Base-by-base conservation (phyloP, 495 filamentous ascomycete species). In the Rhypophila decipiens region DNA sequence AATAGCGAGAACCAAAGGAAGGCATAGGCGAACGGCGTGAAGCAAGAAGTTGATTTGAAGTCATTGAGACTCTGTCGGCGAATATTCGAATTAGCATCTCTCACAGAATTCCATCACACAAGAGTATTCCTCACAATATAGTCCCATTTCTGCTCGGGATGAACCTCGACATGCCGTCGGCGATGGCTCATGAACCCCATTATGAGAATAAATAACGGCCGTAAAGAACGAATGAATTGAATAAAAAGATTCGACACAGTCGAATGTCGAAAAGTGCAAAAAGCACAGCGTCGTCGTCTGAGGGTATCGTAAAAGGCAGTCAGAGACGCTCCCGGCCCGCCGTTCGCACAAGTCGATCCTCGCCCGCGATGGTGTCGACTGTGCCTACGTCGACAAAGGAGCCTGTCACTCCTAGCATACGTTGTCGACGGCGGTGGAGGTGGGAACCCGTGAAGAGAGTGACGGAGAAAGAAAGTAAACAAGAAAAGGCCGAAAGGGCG, bases 131-230 rank as follows among this genome's bases (percentile, higher is more conserved):
- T 49, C 76, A 94, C 90, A 59, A 98, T 88, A 55, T 88, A 95
- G 56, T 90, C 87, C 88, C 93, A 98, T 74, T 87, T 88, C 70
- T 95, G 85, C 65, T 94, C 88, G 45, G 88, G 74, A 33, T 73
- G 67, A 39, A 88, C 79, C 40, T 79, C 74, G 31, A 75, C 77
- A 56, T 71, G 66, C 59, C 85, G 86, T 57, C 86, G 78, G 52
- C 85, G 73, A 56, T 83, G 77, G 39, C 85, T 81, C 55, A 77
- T 71, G 66, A 86, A 91, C 56, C 81, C 74, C 90, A 95, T 95
- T 53, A 74, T 72, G 51, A 49, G 41, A 39, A 43, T 36, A 34
- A 51, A 24, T 24, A 10, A 41, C 39, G 24, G 52, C 49, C 31
- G 34, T 52, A 54, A 53, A 36, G 52, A 42, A 15, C 34, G 47